phyloP scores from a whole-genome alignment of 805 yeast species.

The Isabelozyma pseudorhagii region DNA sequence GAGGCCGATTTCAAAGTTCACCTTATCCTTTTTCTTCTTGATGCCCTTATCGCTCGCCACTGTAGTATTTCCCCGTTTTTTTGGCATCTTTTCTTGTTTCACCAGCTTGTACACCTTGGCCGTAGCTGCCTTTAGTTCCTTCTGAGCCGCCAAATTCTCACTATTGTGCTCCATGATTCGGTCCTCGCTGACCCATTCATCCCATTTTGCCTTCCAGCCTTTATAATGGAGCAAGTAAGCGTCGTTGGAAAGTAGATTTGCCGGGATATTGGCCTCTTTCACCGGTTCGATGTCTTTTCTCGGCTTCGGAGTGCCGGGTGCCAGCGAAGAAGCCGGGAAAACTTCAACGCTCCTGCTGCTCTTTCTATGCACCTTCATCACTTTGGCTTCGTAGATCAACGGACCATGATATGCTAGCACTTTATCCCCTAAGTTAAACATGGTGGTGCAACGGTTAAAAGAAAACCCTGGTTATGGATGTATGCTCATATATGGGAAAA shows the following conservation, averaged over 20 bases:
- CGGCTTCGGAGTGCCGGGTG: conserved; percentile 38
- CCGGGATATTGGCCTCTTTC: conserved; percentile 20
- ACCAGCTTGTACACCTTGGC: conserved; percentile 1
- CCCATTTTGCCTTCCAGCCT: conserved; percentile 97
- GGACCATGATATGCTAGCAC: conserved; percentile 88
- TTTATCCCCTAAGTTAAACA: conserved; percentile 19
- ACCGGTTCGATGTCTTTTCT: conserved; percentile 18
- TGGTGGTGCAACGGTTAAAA: not conserved
- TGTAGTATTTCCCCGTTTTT: not conserved
- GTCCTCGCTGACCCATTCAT: conserved; percentile 83
- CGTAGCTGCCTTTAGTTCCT: conserved; percentile 38
- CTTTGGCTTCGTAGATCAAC: conserved; percentile 81
- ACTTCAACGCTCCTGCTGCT: conserved; percentile 35
- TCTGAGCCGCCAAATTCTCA: conserved; percentile 64
- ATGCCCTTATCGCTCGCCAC: conserved; percentile 1
- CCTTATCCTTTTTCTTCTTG: conserved; percentile 6
- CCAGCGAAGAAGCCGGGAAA: conserved; percentile 12
- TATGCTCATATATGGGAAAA: not conserved
- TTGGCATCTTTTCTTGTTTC: not conserved
- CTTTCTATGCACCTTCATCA: conserved; percentile 61
- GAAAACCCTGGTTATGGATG: not conserved
- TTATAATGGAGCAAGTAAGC: conserved; percentile 79
- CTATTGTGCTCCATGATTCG: conserved; percentile 67
- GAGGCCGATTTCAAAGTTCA: conserved; percentile 47
- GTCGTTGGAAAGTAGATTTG: conserved; percentile 19